Evolutionary conservation across 2,329 filamentous ascomycete species (phyloP).

Genomic region (Cercospora citrullina): DNA sequence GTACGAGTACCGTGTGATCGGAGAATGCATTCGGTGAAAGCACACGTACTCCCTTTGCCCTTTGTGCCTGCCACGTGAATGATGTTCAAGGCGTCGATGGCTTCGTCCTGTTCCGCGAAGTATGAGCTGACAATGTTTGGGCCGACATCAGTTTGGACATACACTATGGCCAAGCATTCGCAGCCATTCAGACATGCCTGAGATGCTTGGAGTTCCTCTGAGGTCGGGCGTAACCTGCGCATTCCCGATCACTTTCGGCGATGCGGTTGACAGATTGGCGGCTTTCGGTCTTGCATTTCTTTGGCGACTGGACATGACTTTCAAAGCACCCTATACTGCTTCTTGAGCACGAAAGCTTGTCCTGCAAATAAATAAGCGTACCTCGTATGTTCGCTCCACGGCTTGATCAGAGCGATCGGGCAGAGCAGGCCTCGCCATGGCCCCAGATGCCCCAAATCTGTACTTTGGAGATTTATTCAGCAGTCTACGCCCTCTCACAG

Average conservation of each 20-base stretch:
- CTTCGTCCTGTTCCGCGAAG: constrained; percentile 17
- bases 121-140: neutral
- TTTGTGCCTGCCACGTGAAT: constrained; percentile 92
- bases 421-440: neutral
- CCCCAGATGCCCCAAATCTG: neutral
- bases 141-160: neutral
- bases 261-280: neutral
- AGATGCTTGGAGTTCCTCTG: constrained; percentile 27
- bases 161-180: constrained; percentile 28
- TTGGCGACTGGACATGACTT: neutral
- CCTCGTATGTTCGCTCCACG: constrained; percentile 4
- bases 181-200: constrained; percentile 32
- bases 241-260: neutral
- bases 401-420: neutral
- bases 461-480: neutral
- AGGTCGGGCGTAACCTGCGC: neutral
- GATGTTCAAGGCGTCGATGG: constrained; percentile 37
- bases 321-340: neutral
- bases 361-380: neutral
- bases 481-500: neutral
- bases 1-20: constrained; percentile 51
- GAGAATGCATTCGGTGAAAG: constrained; percentile 76
- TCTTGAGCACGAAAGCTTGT: neutral
- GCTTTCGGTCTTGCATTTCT: constrained; percentile 1
- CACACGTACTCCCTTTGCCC: constrained; percentile 85